phyloP scores from a whole-genome alignment of 306 rosid species.

The Spatholobus suberectus region DNA sequence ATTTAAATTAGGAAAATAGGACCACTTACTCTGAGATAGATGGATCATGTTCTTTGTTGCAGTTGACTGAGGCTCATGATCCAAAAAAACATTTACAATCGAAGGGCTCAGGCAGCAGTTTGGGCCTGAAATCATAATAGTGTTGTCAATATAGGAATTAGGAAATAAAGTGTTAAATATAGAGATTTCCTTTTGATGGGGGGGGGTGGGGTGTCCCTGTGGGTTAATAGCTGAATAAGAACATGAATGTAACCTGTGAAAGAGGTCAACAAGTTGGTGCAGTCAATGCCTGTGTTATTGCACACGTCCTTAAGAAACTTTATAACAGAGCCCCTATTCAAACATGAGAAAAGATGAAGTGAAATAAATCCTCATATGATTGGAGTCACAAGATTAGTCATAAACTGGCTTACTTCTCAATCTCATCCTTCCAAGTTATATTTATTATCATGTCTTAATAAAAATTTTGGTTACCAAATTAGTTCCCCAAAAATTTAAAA shows the following conservation, averaged over 20 bases:
- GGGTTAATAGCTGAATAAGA: not conserved
- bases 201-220: not conserved
- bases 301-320: constrained; percentile 71
- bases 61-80: constrained; percentile 88
- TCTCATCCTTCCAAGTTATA: not conserved
- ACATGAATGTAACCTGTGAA: constrained; percentile 70
- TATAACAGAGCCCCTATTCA: constrained; percentile 54
- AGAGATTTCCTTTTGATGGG: not conserved
- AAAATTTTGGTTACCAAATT: not conserved
- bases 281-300: constrained; percentile 69
- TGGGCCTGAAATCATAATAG: constrained; percentile 60
- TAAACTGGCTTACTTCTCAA: not conserved
- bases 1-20: constrained; percentile 11
- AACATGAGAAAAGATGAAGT: constrained; percentile 29
- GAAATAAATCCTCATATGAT: constrained; percentile 5
- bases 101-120: constrained; percentile 79
- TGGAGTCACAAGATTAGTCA: constrained; percentile 20
- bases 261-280: constrained; percentile 73
- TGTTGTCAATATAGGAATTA: not conserved
- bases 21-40: constrained; percentile 79
- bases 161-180: not conserved
- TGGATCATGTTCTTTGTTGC: constrained; percentile 92
- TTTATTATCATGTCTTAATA: not conserved
- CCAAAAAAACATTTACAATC: constrained; percentile 63
- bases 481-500: not conserved